These are phyloP conservation scores for Cordyceps sp. DNA, from an alignment of 2,329 filamentous ascomycete genomes.

Conservation along the genomic window DNA sequence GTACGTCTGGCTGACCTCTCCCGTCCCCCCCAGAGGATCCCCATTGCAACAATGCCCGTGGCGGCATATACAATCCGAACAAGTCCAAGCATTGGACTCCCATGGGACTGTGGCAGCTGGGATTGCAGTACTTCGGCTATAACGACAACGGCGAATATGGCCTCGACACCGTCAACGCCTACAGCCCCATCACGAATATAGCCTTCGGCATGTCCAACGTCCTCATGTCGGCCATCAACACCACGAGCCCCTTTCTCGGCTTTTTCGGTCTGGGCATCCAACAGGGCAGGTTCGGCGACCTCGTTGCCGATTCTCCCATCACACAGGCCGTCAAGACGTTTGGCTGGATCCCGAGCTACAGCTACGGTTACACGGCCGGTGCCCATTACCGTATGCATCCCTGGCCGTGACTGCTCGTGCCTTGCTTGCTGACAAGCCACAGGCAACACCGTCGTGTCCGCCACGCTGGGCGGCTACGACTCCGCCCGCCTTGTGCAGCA, in stretches of 20 bases:
- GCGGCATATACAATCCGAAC: conserved; percentile 36
- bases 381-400: conserved; percentile 45
- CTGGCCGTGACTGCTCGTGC: not conserved
- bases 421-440: conserved; percentile 4
- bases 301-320: conserved; percentile 32
- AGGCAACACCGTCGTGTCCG: conserved; percentile 29
- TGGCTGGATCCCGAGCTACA: conserved; percentile 50
- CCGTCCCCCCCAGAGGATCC: conserved; percentile 20
- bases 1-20: conserved; percentile 7
- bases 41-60: conserved; percentile 38
- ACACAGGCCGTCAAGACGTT: conserved; percentile 40
- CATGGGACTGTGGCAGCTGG: conserved; percentile 43
- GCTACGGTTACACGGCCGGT: conserved; percentile 61
- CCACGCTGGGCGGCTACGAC: conserved; percentile 59
- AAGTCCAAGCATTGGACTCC: conserved; percentile 40
- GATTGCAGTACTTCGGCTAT: conserved; percentile 39
- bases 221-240: conserved; percentile 35
- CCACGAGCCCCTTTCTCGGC: conserved; percentile 37
- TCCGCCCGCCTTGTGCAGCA: conserved; percentile 43
- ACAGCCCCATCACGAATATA: conserved; percentile 19
- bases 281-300: conserved; percentile 32
- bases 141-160: conserved; percentile 49
- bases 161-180: conserved; percentile 28
- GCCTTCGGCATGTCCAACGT: conserved; percentile 25
- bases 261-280: conserved; percentile 39